Percentiles rank a stretch among this genome's conserved stretches.
These are phyloP conservation scores for Penicillium sp. DNA, from an alignment of 2,329 filamentous ascomycete genomes.

Conservation along the genomic window DNA sequence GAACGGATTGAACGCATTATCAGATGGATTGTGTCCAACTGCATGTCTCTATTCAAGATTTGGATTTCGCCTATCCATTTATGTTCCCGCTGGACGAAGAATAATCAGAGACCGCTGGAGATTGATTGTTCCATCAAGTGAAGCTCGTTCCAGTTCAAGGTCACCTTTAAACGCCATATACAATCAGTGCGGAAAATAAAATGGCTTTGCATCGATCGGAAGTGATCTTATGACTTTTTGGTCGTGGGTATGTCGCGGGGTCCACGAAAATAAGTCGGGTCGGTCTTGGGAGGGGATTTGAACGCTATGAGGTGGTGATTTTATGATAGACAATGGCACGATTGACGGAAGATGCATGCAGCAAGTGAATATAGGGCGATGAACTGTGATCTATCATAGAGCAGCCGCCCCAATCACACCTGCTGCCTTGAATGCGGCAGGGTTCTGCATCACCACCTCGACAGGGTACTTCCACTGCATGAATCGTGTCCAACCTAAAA, in stretches of 20 bases:
- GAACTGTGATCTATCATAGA: slow-evolving; percentile 31
- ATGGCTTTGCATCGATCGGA: not conserved
- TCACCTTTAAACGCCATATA: not conserved
- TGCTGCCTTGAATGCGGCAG: slow-evolving; percentile 61
- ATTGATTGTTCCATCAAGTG: not conserved
- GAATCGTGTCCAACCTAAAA: slow-evolving; percentile 79
- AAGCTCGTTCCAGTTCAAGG: not conserved
- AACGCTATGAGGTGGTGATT: not conserved
- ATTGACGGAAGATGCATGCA: not conserved
- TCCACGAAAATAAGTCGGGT: slow-evolving; percentile 5
- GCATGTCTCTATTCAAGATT: slow-evolving; percentile 7
- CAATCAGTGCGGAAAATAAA: not conserved
- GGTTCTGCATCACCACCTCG: slow-evolving; percentile 64
- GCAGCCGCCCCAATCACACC: slow-evolving; percentile 60
- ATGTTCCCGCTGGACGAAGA: not conserved
- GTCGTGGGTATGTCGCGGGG: not conserved
- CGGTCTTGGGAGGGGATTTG: not conserved
- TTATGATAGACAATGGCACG: not conserved
- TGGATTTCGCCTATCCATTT: slow-evolving; percentile 3
- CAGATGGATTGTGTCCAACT: not conserved
- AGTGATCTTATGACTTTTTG: not conserved
- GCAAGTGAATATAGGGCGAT: not conserved
- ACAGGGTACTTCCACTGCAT: slow-evolving; percentile 94
- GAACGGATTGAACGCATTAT: slow-evolving; percentile 6
- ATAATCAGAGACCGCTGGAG: not conserved